phyloP scores from a whole-genome alignment of 805 yeast species.

The Saturnispora hagleri region DNA sequence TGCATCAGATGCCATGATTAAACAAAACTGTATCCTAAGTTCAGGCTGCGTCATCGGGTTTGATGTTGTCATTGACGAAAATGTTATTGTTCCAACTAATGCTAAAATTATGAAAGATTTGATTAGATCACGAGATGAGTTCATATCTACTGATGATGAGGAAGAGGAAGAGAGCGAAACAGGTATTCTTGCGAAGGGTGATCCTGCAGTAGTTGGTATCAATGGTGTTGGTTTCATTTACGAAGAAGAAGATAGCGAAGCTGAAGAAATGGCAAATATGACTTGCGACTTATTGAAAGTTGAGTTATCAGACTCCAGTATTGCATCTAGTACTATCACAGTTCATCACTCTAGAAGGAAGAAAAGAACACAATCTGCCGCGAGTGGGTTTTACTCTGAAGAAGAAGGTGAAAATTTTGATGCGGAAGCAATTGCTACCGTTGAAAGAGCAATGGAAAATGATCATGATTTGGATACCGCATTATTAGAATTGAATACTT shows the following conservation, averaged over 20 bases:
- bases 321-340: constrained; percentile 38
- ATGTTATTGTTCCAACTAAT: constrained; percentile 38
- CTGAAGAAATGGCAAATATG: constrained; percentile 28
- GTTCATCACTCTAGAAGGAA: constrained; percentile 28
- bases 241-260: constrained; percentile 44
- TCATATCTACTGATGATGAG: constrained; percentile 15
- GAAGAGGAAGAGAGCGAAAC: constrained; percentile 17
- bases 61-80: constrained; percentile 54
- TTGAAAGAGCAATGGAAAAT: constrained; percentile 83
- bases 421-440: constrained; percentile 88
- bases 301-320: constrained; percentile 45
- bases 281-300: constrained; percentile 35
- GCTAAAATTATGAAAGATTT: constrained; percentile 45
- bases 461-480: constrained; percentile 94
- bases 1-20: constrained; percentile 55
- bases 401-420: constrained; percentile 58
- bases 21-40: constrained; percentile 39
- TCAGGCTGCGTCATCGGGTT: constrained; percentile 78
- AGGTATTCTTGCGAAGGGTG: constrained; percentile 15
- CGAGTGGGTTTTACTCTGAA: constrained; percentile 32
- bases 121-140: constrained; percentile 20
- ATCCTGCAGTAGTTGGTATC: constrained; percentile 33
- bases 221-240: constrained; percentile 44
- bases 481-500: constrained; percentile 79
- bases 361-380: constrained; percentile 30